These are phyloP conservation scores for Talaromyces albobiverticillius DNA, from an alignment of 2,329 filamentous ascomycete species.

Conservation along the genomic window DNA sequence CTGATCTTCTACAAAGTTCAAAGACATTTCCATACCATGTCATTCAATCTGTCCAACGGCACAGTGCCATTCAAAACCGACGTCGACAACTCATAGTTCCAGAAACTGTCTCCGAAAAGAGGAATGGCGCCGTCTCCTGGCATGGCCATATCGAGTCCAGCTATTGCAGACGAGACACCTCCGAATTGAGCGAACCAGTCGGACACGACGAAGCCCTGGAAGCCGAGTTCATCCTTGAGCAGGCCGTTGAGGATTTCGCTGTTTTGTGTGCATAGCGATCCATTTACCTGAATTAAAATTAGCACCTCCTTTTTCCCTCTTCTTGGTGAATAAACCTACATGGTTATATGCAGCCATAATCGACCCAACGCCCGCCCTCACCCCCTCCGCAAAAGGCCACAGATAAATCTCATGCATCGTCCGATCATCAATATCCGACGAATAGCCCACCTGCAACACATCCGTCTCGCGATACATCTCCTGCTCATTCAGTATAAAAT, in stretches of 20 bases:
- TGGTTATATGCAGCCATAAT: conserved; percentile 45
- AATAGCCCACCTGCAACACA: conserved; percentile 36
- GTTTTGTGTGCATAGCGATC: conserved; percentile 65
- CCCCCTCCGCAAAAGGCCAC: conserved; percentile 52
- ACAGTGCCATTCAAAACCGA: conserved; percentile 58
- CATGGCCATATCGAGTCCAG: conserved; percentile 69
- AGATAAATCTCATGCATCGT: conserved; percentile 46
- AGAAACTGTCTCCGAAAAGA: conserved; percentile 52
- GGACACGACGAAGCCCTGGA: conserved; percentile 68
- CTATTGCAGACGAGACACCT: conserved; percentile 58
- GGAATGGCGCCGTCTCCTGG: conserved; percentile 58
- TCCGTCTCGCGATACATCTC: conserved; percentile 50
- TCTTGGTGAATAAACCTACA: conserved; percentile 23
- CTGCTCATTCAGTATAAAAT: conserved; percentile 52
- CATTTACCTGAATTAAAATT: conserved; percentile 52
- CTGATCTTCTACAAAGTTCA: background rate
- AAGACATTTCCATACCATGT: conserved; percentile 33
- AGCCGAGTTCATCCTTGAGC: conserved; percentile 70
- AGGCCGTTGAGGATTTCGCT: conserved; percentile 66
- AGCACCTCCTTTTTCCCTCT: background rate
- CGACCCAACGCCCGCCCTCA: conserved; percentile 47
- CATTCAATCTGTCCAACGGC: conserved; percentile 55
- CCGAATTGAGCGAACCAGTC: conserved; percentile 66
- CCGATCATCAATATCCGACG: conserved; percentile 51
- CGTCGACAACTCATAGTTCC: conserved; percentile 55